Evolutionary conservation across 2,329 filamentous ascomycete species (phyloP).

Genomic region (Ophiosphaerella herpotricha): DNA sequence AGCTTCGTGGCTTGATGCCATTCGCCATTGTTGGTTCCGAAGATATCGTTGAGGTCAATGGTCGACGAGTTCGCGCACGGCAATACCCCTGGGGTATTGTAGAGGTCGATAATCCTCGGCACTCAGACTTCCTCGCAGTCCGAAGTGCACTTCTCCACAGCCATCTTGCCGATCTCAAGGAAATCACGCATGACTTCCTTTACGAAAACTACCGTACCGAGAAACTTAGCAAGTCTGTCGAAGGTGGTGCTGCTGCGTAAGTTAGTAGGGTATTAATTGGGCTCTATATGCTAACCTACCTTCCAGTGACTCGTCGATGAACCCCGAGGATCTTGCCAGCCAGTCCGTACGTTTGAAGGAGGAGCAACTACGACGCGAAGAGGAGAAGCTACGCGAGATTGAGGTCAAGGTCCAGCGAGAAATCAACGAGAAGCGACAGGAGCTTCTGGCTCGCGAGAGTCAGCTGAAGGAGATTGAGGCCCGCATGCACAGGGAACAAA

Average conservation of each 20-base stretch:
- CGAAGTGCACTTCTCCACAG: conserved; percentile 95
- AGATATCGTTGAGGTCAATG: conserved; percentile 91
- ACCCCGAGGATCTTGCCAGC: conserved; percentile 93
- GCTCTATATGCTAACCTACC: conserved; percentile 24
- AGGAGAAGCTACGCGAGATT: conserved; percentile 99
- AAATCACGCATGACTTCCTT: conserved; percentile 99
- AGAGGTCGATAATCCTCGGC: conserved; percentile 97
- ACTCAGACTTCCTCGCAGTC: conserved; percentile 98
- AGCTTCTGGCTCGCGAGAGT: conserved; percentile 94
- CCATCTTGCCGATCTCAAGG: conserved; percentile 97
- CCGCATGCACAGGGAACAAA: conserved; percentile 88
- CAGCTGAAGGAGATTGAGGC: conserved; percentile 99
- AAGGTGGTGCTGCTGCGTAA: conserved; percentile 85
- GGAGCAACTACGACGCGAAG: conserved; percentile 96
- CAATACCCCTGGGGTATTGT: conserved; percentile 99
- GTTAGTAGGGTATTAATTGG: conserved; percentile 48
- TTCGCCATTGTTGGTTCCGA: conserved; percentile 99
- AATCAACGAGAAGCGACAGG: conserved; percentile 99
- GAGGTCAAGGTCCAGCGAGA: conserved; percentile 99
- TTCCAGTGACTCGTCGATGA: conserved; percentile 80
- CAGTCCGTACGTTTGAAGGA: conserved; percentile 99
- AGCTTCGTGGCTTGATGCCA: conserved; percentile 95
- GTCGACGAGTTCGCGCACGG: conserved; percentile 87
- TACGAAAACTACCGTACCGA: conserved; percentile 99
- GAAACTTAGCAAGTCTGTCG: conserved; percentile 99